Conservation (phyloP, 129 eudicot genomes). For the Chrysanthemum makinoi region DNA sequence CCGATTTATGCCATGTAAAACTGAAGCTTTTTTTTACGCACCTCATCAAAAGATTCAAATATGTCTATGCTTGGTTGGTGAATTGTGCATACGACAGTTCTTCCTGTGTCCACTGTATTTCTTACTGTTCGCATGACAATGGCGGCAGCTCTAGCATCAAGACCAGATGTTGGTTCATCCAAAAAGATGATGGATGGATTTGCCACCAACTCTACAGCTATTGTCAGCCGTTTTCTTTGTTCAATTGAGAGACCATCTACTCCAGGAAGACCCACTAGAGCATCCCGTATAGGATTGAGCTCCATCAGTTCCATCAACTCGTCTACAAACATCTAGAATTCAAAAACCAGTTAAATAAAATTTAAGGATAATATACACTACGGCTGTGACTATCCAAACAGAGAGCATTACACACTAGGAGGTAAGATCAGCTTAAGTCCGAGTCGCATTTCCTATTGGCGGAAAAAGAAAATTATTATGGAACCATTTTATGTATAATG, state of each 20-base stretch:
- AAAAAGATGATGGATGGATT: conserved; percentile 35
- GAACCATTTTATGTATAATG: no score
- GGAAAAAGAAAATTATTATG: no score
- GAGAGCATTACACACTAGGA: no score
- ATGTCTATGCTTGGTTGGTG: conserved; percentile 38
- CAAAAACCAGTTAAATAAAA: not conserved
- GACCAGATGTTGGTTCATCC: conserved; percentile 37
- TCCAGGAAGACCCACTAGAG: conserved; percentile 34
- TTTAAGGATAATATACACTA: not conserved
- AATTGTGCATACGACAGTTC: conserved; percentile 41
- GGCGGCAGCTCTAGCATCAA: conserved; percentile 40
- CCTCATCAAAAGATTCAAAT: conserved; percentile 38
- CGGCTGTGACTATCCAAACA: no score
- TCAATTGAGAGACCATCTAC: conserved; percentile 34
- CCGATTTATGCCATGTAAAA: not conserved
- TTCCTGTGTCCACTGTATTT: conserved; percentile 35
- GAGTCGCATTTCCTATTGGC: no score
- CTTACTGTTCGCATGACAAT: conserved; percentile 36
- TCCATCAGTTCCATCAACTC: conserved; percentile 33
- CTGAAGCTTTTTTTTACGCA: not conserved
- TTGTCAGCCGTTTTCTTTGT: conserved; percentile 32
- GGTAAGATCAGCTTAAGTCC: no score
- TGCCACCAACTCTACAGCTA: conserved; percentile 33
- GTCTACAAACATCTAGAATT: conserved; percentile 26
- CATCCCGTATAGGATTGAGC: conserved; percentile 24